Conservation (phyloP, 2,329 filamentous ascomycete species). For the Penicillium decumbens region DNA sequence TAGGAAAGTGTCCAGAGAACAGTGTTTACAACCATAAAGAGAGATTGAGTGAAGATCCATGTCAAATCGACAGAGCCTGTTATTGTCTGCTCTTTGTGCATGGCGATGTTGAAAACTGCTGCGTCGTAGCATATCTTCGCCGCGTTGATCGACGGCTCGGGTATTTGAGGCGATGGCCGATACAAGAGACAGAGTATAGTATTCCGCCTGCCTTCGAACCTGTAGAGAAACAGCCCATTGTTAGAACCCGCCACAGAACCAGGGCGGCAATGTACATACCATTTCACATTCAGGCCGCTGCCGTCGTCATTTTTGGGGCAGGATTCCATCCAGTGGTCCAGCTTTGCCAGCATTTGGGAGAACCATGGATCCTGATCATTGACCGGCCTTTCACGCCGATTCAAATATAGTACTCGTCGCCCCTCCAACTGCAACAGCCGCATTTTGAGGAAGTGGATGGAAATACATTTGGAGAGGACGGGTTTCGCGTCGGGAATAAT, state of each 20-base stretch:
- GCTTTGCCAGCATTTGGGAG: slow-evolving; percentile 67
- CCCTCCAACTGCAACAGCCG: slow-evolving; percentile 82
- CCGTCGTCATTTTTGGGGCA: slow-evolving; percentile 67
- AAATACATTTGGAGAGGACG: slow-evolving; percentile 78
- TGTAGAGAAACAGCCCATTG: slow-evolving; percentile 24
- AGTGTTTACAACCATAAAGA: slow-evolving; percentile 90
- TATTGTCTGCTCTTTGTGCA: slow-evolving; percentile 75
- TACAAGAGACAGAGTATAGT: slow-evolving; percentile 85
- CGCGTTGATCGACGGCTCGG: slow-evolving; percentile 73
- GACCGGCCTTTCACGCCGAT: slow-evolving; percentile 69
- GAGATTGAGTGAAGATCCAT: slow-evolving; percentile 84
- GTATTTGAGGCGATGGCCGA: slow-evolving; percentile 85
- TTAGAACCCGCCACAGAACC: not conserved
- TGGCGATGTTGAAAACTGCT: slow-evolving; percentile 72
- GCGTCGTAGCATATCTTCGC: slow-evolving; percentile 80
- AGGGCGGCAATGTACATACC: slow-evolving; percentile 52
- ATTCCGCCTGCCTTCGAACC: slow-evolving; percentile 67
- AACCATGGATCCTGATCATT: slow-evolving; percentile 87
- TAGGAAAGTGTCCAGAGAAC: slow-evolving; percentile 91
- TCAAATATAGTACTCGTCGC: slow-evolving; percentile 76
- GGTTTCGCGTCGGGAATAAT: slow-evolving; percentile 64
- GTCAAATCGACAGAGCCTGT: slow-evolving; percentile 75
- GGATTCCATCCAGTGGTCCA: slow-evolving; percentile 72
- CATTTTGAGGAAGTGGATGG: slow-evolving; percentile 94
- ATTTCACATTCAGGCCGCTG: slow-evolving; percentile 69